These are phyloP conservation scores for Aspergillus indologenus DNA, from an alignment of 495 filamentous ascomycete genomes.

Conservation along the genomic window DNA sequence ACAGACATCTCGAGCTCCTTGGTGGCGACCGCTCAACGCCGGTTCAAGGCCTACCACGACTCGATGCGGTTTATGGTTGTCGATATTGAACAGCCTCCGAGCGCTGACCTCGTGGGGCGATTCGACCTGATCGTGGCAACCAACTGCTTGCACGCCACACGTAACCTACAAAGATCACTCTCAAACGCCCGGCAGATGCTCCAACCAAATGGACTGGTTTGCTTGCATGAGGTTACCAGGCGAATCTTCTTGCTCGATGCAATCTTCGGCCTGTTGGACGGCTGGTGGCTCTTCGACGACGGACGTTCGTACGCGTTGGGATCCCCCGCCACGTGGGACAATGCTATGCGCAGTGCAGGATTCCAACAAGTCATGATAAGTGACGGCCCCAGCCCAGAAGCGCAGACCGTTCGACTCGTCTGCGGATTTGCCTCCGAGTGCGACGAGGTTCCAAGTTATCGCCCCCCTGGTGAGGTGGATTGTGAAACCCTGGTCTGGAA, in stretches of 20 bases:
- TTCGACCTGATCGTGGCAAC: constrained; percentile 44
- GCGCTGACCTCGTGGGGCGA: constrained; percentile 25
- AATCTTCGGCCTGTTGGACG: constrained; percentile 46
- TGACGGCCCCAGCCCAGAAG: too few species aligned
- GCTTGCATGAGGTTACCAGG: constrained; percentile 37
- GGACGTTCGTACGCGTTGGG: constrained; percentile 45
- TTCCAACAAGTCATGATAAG: too few species aligned
- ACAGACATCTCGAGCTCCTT: constrained; percentile 42
- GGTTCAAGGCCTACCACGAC: constrained; percentile 35
- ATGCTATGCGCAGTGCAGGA: too few species aligned
- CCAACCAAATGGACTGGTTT: constrained; percentile 33
- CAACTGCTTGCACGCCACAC: constrained; percentile 48
- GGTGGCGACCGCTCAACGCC: constrained; percentile 31
- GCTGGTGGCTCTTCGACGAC: constrained; percentile 53
- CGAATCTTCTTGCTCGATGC: constrained; percentile 40
- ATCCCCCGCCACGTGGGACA: too few species aligned
- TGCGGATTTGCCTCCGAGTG: too few species aligned
- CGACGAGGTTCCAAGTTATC: too few species aligned
- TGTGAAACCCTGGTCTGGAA: too few species aligned
- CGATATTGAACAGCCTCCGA: constrained; percentile 40
- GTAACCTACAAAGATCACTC: constrained; percentile 19
- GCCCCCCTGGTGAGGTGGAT: too few species aligned
- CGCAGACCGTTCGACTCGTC: too few species aligned
- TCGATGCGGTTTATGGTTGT: constrained; percentile 37
- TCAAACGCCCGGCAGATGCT: constrained; percentile 28